These are phyloP conservation scores for Sphaceloma murrayae DNA, from an alignment of 2,329 filamentous ascomycete genomes.

Conservation along the genomic window DNA sequence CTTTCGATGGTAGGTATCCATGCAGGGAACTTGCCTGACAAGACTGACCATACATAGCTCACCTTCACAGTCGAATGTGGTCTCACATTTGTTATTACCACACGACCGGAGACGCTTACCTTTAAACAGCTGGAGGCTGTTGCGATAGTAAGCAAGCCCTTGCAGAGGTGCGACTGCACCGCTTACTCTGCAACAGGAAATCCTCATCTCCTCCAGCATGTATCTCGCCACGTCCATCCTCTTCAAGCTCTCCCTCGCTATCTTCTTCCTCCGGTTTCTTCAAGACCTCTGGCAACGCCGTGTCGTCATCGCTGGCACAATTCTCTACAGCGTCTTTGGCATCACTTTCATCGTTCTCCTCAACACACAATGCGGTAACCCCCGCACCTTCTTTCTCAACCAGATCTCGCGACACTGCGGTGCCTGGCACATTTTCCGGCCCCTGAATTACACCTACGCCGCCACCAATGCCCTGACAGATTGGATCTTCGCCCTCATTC, in stretches of 20 bases:
- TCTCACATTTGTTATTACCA: conserved; percentile 9
- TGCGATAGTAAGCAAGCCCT: too few relatives aligned
- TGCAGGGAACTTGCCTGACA: neutral
- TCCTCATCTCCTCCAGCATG: conserved; percentile 29
- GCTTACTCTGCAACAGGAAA: too few relatives aligned
- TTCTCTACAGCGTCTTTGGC: conserved; percentile 26
- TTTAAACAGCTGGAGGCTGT: neutral
- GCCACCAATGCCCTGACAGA: conserved; percentile 32
- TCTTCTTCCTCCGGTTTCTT: conserved; percentile 39
- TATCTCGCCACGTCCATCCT: conserved; percentile 35
- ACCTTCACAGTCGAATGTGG: conserved; percentile 14
- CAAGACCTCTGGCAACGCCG: conserved; percentile 31
- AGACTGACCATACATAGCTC: conserved; percentile 8
- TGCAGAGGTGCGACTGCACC: too few relatives aligned
- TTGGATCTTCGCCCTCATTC: conserved; percentile 31
- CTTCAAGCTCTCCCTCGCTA: conserved; percentile 37
- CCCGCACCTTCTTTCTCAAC: conserved; percentile 21
- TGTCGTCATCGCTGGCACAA: conserved; percentile 20
- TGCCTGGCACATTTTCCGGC: conserved; percentile 17
- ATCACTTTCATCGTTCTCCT: conserved; percentile 27
- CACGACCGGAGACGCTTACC: neutral
- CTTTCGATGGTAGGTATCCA: conserved; percentile 12
- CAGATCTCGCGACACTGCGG: conserved; percentile 21
- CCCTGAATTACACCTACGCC: conserved; percentile 22
- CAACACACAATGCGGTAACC: conserved; percentile 28